Conservation (phyloP, 257 asterid species). For the Ballota nigra region DNA sequence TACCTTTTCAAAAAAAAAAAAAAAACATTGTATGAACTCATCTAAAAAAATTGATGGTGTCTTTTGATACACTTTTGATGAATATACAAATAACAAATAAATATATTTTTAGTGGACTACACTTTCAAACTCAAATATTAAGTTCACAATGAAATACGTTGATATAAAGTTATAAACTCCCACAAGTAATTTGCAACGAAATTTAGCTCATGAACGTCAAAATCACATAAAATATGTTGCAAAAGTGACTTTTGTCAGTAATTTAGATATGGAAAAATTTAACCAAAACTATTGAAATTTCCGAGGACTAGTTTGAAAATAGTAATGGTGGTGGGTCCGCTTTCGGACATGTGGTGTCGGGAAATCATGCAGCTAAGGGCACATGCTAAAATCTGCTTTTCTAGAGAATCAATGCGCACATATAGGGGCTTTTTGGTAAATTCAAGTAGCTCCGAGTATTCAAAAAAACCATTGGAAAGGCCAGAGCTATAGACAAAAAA, state of each 20-base stretch:
- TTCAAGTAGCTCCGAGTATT: not conserved
- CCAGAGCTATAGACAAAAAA: constrained; percentile 26
- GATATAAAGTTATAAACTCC: too few relatives aligned
- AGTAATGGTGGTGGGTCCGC: constrained; percentile 5
- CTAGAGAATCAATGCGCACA: constrained; percentile 39
- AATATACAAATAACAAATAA: too few relatives aligned
- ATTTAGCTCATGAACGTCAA: not conserved
- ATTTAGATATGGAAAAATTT: not conserved
- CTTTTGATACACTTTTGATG: too few relatives aligned
- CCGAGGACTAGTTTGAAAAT: constrained; percentile 26
- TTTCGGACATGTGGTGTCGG: constrained; percentile 38
- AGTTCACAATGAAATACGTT: not conserved
- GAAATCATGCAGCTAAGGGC: constrained; percentile 38
- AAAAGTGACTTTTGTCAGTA: not conserved
- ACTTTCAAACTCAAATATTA: too few relatives aligned
- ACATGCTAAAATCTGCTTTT: constrained; percentile 43
- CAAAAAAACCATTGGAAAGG: constrained; percentile 27
- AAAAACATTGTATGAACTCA: too few relatives aligned
- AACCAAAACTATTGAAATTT: not conserved
- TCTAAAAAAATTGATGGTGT: too few relatives aligned
- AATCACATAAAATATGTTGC: not conserved
- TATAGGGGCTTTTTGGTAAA: constrained; percentile 37
- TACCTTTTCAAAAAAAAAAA: too few relatives aligned
- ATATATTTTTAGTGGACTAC: too few relatives aligned
- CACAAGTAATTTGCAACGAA: not conserved